Conservation (phyloP, 2,329 filamentous ascomycete species). For the Microcyclospora pomicola region DNA sequence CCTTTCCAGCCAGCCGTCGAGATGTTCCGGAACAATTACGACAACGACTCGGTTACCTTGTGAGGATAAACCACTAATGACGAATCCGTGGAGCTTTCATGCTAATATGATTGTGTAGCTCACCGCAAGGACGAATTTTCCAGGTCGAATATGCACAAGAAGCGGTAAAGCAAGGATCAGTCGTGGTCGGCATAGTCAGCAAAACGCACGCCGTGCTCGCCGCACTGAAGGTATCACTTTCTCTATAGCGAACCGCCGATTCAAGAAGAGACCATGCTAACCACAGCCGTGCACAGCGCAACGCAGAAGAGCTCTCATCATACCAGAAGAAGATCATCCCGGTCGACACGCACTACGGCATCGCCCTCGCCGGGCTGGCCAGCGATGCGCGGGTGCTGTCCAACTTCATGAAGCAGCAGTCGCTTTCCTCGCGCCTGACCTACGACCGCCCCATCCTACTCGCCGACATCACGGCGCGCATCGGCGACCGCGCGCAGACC, state of each 20-base stretch:
- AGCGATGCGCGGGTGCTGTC: conserved; percentile 97
- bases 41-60: conserved; percentile 99
- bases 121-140: conserved; percentile 97
- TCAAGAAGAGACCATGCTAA: conserved; percentile 1
- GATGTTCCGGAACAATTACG: conserved; percentile 99
- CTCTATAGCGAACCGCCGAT: not conserved
- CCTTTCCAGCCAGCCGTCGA: conserved; percentile 25
- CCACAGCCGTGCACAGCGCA: conserved; percentile 48
- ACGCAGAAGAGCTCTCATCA: conserved; percentile 96
- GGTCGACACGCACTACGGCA: conserved; percentile 87
- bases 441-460: conserved; percentile 90
- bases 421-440: conserved; percentile 84
- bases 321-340: conserved; percentile 99
- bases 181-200: conserved; percentile 60
- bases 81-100: conserved; percentile 1
- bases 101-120: conserved; percentile 46
- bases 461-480: conserved; percentile 76
- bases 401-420: conserved; percentile 99
- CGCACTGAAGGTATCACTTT: conserved; percentile 70
- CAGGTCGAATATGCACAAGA: conserved; percentile 98
- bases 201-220: conserved; percentile 29
- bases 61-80: conserved; percentile 30
- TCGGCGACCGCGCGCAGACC: conserved; percentile 89
- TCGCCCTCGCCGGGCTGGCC: conserved; percentile 91
- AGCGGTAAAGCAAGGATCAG: conserved; percentile 97